A percentile compares a stretch with the other conserved stretches of the same genome.
phyloP scores from a whole-genome alignment of 495 filamentous ascomycete genomes.

The Parachaetomium inaequale region DNA sequence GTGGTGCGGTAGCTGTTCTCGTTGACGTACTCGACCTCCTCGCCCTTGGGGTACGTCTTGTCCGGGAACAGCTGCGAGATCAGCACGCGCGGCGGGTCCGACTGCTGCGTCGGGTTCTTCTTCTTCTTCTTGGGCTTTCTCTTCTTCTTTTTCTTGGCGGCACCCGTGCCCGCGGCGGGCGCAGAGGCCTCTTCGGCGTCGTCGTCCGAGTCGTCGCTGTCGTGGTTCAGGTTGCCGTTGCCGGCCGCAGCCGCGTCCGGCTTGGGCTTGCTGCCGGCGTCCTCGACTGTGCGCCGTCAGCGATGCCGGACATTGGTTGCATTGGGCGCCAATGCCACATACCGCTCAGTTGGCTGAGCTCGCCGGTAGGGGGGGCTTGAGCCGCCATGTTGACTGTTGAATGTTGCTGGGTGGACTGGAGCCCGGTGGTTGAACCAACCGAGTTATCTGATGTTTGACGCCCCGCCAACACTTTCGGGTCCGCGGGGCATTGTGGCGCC shows the following conservation, averaged over 20 bases:
- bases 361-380: conserved; percentile 39
- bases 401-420: neutral
- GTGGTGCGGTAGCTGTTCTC: conserved; percentile 82
- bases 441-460: neutral
- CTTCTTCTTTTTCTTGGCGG: conserved; percentile 65
- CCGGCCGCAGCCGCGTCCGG: conserved; percentile 42
- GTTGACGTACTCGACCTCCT: conserved; percentile 72
- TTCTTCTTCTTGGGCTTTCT: conserved; percentile 84
- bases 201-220: conserved; percentile 67
- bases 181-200: conserved; percentile 44
- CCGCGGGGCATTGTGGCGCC: neutral
- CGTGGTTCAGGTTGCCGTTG: conserved; percentile 59
- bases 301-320: neutral
- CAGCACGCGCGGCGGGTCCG: conserved; percentile 70
- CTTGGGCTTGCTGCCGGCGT: conserved; percentile 52
- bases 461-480: neutral
- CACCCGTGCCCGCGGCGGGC: conserved; percentile 38
- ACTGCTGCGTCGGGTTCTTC: conserved; percentile 69
- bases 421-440: conserved; percentile 6
- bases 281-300: conserved; percentile 28
- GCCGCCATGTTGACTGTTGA: conserved; percentile 39
- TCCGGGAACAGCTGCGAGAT: conserved; percentile 74
- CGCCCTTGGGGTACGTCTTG: conserved; percentile 69
- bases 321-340: conserved; percentile 8
- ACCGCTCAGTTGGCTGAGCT: conserved; percentile 45